Evolutionary conservation across 2,329 filamentous ascomycete genomes (phyloP).

Genomic region (Fusarium chuoi): DNA sequence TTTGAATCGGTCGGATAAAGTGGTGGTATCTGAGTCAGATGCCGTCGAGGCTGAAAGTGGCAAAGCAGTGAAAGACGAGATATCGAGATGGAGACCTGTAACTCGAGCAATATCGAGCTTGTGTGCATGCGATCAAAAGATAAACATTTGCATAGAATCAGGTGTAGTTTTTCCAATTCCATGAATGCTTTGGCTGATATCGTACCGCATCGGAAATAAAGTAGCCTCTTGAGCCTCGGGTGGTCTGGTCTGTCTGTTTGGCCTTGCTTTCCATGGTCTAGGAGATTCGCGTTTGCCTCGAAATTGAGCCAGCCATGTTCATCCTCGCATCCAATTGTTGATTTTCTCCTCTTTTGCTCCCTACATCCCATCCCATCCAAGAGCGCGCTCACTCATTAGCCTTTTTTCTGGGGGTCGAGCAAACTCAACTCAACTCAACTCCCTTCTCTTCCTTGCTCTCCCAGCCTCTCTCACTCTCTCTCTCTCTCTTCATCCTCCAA

Average conservation of each 20-base stretch:
- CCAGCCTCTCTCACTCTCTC: background rate
- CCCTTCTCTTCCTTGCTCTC: slow-evolving; percentile 1
- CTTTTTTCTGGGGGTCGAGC: slow-evolving; percentile 2
- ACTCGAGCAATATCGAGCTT: slow-evolving; percentile 16
- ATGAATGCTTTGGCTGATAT: background rate
- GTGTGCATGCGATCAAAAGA: background rate
- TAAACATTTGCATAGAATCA: background rate
- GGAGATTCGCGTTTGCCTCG: slow-evolving; percentile 29
- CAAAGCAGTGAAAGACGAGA: slow-evolving; percentile 27
- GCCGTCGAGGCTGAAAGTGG: slow-evolving; percentile 26
- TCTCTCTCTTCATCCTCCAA: slow-evolving; percentile 5
- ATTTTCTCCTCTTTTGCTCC: slow-evolving; percentile 19
- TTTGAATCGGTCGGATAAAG: background rate
- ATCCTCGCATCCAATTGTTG: slow-evolving; percentile 29
- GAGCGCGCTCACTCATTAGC: background rate
- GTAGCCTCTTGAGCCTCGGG: slow-evolving; percentile 14
- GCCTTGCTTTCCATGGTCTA: slow-evolving; percentile 14
- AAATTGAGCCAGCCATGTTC: slow-evolving; percentile 30
- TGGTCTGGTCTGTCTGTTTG: slow-evolving; percentile 25
- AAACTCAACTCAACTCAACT: slow-evolving; percentile 12
- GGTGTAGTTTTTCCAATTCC: background rate
- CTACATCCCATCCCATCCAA: background rate
- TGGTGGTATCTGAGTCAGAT: slow-evolving; percentile 36
- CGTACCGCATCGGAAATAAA: background rate
- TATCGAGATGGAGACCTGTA: slow-evolving; percentile 7